Percentiles rank a stretch among this genome's conserved stretches.
phyloP scores from a whole-genome alignment of 768 basidiomycete genomes.

The Hypholoma sublateritium region DNA sequence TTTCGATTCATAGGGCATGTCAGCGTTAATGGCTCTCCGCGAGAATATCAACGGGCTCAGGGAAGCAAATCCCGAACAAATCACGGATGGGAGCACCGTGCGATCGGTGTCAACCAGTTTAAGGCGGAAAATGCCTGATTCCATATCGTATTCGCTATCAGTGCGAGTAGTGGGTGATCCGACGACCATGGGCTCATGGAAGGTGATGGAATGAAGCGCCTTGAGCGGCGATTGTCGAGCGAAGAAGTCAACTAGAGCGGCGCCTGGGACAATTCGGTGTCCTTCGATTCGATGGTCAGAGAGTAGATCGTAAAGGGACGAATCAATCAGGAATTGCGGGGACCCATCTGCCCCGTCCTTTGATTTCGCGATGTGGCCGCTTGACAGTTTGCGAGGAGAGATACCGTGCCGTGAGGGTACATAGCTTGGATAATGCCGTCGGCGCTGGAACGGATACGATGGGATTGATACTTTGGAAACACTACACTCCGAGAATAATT shows the following conservation, averaged over 20 bases:
- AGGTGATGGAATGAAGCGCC: constrained; percentile 18
- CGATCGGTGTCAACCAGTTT: no score
- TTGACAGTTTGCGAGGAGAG: neutral
- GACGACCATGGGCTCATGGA: constrained; percentile 25
- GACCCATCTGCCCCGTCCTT: neutral
- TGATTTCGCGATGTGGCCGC: neutral
- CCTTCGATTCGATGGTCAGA: constrained; percentile 27
- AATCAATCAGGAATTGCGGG: constrained; percentile 15
- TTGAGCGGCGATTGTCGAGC: constrained; percentile 6
- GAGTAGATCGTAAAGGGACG: constrained; percentile 16
- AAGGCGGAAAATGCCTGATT: constrained; percentile 7
- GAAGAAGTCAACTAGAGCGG: constrained; percentile 23
- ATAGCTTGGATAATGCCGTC: constrained; percentile 23
- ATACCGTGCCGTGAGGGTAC: constrained; percentile 12
- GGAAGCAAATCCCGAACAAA: constrained; percentile 21
- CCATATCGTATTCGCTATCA: constrained; percentile 10
- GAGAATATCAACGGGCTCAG: neutral
- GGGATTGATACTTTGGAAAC: constrained; percentile 19
- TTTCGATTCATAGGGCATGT: constrained; percentile 1
- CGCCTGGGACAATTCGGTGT: constrained; percentile 24
- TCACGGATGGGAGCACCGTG: neutral
- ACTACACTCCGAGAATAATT: constrained; percentile 12
- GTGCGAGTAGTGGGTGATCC: constrained; percentile 5
- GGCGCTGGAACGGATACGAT: constrained; percentile 30
- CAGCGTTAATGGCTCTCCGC: neutral